Conservation (phyloP, 768 basidiomycete species). For the Kwoniella bestiolae region DNA sequence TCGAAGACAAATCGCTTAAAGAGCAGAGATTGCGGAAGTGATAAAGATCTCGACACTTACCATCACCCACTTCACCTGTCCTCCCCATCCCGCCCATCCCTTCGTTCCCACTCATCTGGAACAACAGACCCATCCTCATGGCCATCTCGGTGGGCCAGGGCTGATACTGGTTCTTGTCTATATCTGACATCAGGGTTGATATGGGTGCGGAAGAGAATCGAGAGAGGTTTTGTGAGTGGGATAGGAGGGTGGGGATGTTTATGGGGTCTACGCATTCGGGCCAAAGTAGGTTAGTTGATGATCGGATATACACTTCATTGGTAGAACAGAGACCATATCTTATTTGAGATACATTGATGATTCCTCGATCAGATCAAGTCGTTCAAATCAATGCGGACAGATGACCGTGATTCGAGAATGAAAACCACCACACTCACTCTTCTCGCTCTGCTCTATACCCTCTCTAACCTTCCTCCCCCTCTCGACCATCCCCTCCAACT, state of each 20-base stretch:
- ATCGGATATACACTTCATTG: no score
- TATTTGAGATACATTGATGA: no score
- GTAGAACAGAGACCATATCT: no score
- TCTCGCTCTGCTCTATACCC: constrained; percentile 30
- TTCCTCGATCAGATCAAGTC: no score
- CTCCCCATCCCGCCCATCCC: constrained; percentile 46
- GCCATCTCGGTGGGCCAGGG: constrained; percentile 49
- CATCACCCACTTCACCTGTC: constrained; percentile 37
- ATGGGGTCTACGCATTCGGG: constrained; percentile 45
- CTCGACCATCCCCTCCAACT: constrained; percentile 41
- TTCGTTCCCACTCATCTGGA: constrained; percentile 40
- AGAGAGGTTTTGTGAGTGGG: constrained; percentile 40
- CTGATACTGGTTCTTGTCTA: constrained; percentile 36
- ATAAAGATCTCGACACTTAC: constrained; percentile 33
- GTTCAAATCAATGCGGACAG: no score
- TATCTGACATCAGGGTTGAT: constrained; percentile 31
- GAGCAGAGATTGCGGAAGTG: no score
- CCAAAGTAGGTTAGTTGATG: no score
- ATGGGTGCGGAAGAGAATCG: constrained; percentile 44
- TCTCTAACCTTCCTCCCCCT: constrained; percentile 19
- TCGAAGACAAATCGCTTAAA: no score
- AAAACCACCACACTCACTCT: constrained; percentile 29
- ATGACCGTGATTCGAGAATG: no score
- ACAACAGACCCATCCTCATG: constrained; percentile 47
- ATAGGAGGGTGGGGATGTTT: constrained; percentile 23